Conservation (phyloP, 495 filamentous ascomycete species). For the Lentithecium fluviatile region DNA sequence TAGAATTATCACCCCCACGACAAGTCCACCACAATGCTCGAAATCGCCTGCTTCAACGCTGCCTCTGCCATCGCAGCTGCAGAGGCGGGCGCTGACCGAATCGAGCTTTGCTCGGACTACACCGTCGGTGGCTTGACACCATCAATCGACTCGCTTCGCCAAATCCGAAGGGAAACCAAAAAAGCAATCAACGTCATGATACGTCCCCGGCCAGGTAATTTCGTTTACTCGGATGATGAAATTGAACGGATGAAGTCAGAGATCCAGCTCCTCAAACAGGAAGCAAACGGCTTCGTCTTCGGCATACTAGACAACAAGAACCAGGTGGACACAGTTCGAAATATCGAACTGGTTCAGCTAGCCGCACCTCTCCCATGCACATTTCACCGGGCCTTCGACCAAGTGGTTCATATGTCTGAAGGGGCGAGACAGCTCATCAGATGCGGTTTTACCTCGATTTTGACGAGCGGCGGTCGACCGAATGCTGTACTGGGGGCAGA, state of each 20-base stretch:
- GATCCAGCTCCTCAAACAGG: constrained; percentile 39
- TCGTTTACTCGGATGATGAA: constrained; percentile 45
- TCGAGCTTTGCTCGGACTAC: constrained; percentile 49
- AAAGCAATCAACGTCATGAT: constrained; percentile 55
- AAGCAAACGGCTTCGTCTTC: constrained; percentile 53
- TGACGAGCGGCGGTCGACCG: constrained; percentile 50
- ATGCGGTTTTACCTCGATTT: constrained; percentile 49
- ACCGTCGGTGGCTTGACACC: constrained; percentile 39
- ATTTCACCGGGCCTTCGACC: constrained; percentile 57
- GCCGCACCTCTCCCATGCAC: constrained; percentile 51
- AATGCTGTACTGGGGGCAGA: constrained; percentile 30
- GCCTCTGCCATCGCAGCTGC: constrained; percentile 48
- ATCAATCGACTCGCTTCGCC: constrained; percentile 15
- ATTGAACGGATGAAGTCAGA: constrained; percentile 47
- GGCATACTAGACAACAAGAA: constrained; percentile 43
- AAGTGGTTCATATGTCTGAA: constrained; percentile 41
- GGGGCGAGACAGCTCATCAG: constrained; percentile 40
- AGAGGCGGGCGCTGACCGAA: constrained; percentile 48
- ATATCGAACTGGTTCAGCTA: constrained; percentile 44
- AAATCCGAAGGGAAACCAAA: constrained; percentile 25
- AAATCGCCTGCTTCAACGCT: constrained; percentile 54
- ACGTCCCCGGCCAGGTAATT: constrained; percentile 47
- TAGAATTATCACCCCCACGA: no score
- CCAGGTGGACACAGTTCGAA: constrained; percentile 43
- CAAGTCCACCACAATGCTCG: constrained; percentile 37